A percentile compares a stretch with the other conserved stretches of the same genome.
Conservation (phyloP, 176 grass and related monocot genomes). For the Avena insularis region DNA sequence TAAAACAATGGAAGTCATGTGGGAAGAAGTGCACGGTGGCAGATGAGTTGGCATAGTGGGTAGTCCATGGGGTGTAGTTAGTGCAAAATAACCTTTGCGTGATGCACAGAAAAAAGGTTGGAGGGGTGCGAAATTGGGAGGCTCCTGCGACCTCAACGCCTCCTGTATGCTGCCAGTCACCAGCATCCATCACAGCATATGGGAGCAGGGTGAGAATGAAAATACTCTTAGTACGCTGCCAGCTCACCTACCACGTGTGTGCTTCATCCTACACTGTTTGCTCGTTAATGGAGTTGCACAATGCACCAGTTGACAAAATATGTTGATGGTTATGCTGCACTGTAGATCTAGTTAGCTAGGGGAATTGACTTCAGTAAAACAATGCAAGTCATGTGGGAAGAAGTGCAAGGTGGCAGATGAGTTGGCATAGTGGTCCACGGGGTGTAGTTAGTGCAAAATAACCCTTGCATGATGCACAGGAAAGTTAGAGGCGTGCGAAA, state of each 20-base stretch:
- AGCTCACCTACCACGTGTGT: not conserved
- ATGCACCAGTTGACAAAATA: not conserved
- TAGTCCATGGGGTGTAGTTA: not conserved
- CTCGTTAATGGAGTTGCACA: not conserved
- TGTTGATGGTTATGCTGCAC: not conserved
- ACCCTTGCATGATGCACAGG: not conserved
- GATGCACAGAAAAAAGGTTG: not conserved
- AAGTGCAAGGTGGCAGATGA: not conserved
- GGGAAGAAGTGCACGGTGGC: not conserved
- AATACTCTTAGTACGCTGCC: not conserved
- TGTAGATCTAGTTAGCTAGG: conserved; percentile 11
- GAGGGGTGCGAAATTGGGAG: not conserved
- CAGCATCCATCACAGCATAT: not conserved
- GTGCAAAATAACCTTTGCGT: not conserved
- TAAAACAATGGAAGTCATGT: conserved; percentile 4
- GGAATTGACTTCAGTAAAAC: not conserved
- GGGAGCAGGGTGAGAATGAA: not conserved
- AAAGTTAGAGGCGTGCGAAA: not conserved
- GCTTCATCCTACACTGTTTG: not conserved
- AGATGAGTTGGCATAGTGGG: not conserved
- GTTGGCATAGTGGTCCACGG: not conserved
- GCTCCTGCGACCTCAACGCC: not conserved
- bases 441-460: not conserved
- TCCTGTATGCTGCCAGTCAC: not conserved
- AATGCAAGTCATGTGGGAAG: not conserved